These are phyloP conservation scores for Ricinus communis DNA, from an alignment of 345 rosid genomes.

Conservation along the genomic window DNA sequence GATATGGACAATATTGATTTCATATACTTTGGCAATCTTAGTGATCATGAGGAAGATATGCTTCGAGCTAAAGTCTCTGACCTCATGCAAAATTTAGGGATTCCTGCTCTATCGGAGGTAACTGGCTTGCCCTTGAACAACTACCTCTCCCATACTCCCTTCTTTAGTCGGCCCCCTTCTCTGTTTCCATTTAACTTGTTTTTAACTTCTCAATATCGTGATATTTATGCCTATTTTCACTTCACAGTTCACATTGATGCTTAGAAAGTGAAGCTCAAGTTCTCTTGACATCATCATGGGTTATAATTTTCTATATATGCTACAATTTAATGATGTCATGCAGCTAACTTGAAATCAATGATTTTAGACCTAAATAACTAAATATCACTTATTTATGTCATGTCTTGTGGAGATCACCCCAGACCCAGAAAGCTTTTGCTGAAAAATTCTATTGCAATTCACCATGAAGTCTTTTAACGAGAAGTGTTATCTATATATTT, in stretches of 20 bases:
- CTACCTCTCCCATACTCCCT: not conserved
- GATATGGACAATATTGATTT: conserved; percentile 54
- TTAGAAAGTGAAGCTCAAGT: not conserved
- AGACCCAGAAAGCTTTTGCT: no score
- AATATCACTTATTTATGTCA: no score
- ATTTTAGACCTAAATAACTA: no score
- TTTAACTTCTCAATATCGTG: not conserved
- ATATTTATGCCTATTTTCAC: not conserved
- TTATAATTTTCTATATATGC: no score
- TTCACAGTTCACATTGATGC: not conserved
- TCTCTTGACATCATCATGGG: not conserved
- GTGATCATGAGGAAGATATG: conserved; percentile 48
- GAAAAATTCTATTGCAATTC: no score
- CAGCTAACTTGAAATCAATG: no score
- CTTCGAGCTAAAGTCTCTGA: conserved; percentile 48
- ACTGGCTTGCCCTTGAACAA: not conserved
- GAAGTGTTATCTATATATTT: no score
- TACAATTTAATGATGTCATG: no score
- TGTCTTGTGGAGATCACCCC: no score
- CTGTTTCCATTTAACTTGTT: not conserved
- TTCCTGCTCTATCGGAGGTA: conserved; percentile 85
- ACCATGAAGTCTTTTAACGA: no score
- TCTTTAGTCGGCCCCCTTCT: no score
- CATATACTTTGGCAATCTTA: conserved; percentile 59
- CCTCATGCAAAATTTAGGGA: conserved; percentile 68